Evolutionary conservation across 1,139 yeast species (phyloP).

Genomic region (Yamadazyma sp.): DNA sequence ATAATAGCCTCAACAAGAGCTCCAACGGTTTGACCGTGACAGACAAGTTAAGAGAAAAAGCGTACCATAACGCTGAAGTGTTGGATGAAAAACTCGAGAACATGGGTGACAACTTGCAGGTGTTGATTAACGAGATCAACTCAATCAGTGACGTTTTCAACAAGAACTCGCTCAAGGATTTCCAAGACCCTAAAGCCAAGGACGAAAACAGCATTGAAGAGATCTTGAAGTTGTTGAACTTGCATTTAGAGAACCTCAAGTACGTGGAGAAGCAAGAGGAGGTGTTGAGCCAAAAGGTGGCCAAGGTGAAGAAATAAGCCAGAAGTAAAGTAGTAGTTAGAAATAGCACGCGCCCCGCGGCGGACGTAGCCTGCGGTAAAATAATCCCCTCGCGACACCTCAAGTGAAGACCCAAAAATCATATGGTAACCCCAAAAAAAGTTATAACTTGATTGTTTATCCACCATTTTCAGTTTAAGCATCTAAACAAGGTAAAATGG

Average conservation of each 20-base stretch:
- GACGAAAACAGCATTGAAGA: constrained; percentile 56
- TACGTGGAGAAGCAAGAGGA: constrained; percentile 80
- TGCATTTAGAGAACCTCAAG: constrained; percentile 86
- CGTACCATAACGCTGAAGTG: constrained; percentile 83
- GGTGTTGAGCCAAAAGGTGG: constrained; percentile 46
- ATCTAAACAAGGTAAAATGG: constrained; percentile 13
- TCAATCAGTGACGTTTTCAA: constrained; percentile 82
- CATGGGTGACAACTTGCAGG: constrained; percentile 71
- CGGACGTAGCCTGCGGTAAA: not conserved
- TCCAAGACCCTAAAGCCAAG: constrained; percentile 20
- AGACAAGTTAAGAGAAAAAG: constrained; percentile 88
- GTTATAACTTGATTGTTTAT: not conserved
- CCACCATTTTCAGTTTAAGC: too few relatives aligned
- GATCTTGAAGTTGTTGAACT: constrained; percentile 77
- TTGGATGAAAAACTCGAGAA: constrained; percentile 79
- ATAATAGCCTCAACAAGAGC: constrained; percentile 9
- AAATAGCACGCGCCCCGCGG: too few relatives aligned
- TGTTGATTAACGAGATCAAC: constrained; percentile 83
- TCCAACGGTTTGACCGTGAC: constrained; percentile 33
- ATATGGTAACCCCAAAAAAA: constrained; percentile 3
- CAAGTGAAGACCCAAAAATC: constrained; percentile 2
- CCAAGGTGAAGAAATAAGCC: constrained; percentile 49
- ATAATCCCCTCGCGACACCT: not conserved
- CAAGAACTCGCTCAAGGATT: constrained; percentile 44
- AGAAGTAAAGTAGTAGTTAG: not conserved